Conservation (phyloP, 768 basidiomycete genomes). For the Tremella yokohamensis region DNA sequence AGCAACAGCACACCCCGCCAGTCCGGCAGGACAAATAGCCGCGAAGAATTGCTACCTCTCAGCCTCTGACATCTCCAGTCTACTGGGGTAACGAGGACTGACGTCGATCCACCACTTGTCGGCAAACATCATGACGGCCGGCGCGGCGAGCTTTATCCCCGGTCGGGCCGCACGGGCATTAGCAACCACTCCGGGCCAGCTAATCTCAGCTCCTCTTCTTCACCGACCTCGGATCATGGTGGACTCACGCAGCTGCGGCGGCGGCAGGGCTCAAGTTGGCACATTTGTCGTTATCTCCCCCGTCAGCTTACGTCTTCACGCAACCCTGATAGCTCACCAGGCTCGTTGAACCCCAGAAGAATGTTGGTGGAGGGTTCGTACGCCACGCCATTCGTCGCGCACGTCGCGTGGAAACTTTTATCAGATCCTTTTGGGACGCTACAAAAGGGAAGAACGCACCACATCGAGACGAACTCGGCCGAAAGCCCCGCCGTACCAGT, state of each 20-base stretch:
- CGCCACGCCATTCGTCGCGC: slow-evolving; percentile 11
- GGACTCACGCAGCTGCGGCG: slow-evolving; percentile 2
- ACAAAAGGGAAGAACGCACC: slow-evolving; percentile 8
- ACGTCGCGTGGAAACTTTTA: slow-evolving; percentile 15
- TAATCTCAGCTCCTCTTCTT: slow-evolving; percentile 9
- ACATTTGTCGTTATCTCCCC: slow-evolving; percentile 22
- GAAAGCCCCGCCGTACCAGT: slow-evolving; percentile 9
- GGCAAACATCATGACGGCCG: slow-evolving; percentile 20
- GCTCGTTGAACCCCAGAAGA: slow-evolving; percentile 36
- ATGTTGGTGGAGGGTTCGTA: slow-evolving; percentile 17
- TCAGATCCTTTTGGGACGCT: neutral
- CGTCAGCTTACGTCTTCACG: neutral
- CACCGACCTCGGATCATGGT: too few relatives aligned
- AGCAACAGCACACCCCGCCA: slow-evolving; percentile 4
- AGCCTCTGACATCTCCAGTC: neutral
- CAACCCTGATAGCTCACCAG: slow-evolving; percentile 17
- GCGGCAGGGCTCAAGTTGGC: slow-evolving; percentile 16
- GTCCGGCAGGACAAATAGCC: neutral
- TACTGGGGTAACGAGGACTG: slow-evolving; percentile 8
- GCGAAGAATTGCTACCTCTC: neutral
- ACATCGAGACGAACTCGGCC: slow-evolving; percentile 21
- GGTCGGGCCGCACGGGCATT: slow-evolving; percentile 16
- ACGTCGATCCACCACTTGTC: slow-evolving; percentile 24
- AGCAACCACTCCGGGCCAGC: slow-evolving; percentile 15
- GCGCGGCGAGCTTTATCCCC: slow-evolving; percentile 20